Evolutionary conservation across 164 flowering plant species (phyloP), one percentile per base, ranked within the genome.

Genomic region (Saururus chinensis): DNA sequence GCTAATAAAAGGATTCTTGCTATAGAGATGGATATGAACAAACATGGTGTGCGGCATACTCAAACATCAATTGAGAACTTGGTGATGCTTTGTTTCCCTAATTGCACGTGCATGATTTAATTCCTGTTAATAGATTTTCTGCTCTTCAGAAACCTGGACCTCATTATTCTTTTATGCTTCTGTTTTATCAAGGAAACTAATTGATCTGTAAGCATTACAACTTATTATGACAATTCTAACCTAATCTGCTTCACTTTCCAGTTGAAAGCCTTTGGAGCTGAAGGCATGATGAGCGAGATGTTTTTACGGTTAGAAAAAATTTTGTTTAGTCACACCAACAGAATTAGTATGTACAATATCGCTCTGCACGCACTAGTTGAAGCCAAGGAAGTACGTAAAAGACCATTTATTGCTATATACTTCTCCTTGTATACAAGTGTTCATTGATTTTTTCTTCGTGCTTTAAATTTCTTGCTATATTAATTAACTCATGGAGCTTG

Each of bases 191-290:
- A 8, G 13, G 7, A n/a, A n/a, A n/a, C n/a, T n/a, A n/a, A n/a
- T n/a, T n/a, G n/a, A 16, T 58, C n/a, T 16, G 19, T 4, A n/a
- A 40, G 26, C 26, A 19, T 7, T 19, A 6, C 10, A 17, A 19
- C 35, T 25, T 2, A 58, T 16, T 42, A 20, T 41, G 20, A 10
- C 9, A 19, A 19, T 14, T 51, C 51, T 14, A 40, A 20, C 41
- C 55, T 63, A 11, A 20, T n/a, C 6, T 57, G 21, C 60, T 62
- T 57, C 51, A 53, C 56, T 16, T 73, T 66, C 61, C 67, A 92
- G 97, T 66, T 90, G 68, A 85, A 68, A 77, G 95, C 89, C 56
- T 81, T 93, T 68, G 99, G 96, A 62, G 68, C 77, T 59, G 97
- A 93, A 68, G 91, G 95, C 20, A 84, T 87, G 91, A 66, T 74